These are phyloP conservation scores for Polymyxa betae DNA, from an alignment of 208 protist species.

Conservation along the genomic window DNA sequence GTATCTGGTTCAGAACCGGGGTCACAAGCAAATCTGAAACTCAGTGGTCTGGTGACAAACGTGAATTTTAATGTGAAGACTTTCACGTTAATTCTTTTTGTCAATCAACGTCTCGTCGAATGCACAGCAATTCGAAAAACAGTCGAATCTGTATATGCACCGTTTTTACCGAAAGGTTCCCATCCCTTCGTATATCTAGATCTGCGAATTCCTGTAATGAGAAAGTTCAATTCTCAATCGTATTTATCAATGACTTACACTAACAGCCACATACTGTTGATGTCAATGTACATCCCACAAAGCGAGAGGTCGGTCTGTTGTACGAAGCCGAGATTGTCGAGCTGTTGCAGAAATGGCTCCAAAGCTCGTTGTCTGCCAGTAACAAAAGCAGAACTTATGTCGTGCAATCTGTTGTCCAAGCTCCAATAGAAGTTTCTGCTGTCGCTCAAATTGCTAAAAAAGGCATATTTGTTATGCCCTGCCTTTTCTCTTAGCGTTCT, in stretches of 20 bases:
- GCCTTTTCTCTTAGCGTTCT: not conserved
- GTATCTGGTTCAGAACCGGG: not conserved
- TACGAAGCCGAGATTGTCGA: conserved; percentile 35
- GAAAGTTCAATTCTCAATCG: not conserved
- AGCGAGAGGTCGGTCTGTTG: conserved; percentile 57
- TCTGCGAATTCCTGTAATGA: not conserved
- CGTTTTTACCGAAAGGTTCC: conserved; percentile 5
- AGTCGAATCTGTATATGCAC: conserved; percentile 51
- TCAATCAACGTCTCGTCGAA: conserved; percentile 67
- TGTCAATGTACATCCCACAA: conserved; percentile 69
- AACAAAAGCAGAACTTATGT: not conserved
- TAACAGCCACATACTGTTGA: conserved; percentile 58
- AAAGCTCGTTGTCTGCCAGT: not conserved
- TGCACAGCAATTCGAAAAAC: conserved; percentile 63
- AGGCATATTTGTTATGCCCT: too few relatives aligned
- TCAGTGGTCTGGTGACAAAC: conserved; percentile 58
- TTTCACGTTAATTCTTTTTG: conserved; percentile 65
- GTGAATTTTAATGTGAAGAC: conserved; percentile 64
- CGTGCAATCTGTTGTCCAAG: not conserved
- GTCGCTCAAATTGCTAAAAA: not conserved
- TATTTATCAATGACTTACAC: not conserved
- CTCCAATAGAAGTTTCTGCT: not conserved
- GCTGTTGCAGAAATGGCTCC: not conserved
- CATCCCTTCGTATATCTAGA: conserved; percentile 26
- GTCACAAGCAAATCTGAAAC: not conserved